Base-by-base conservation (phyloP, 192 early-diverging fungal genomes). In the Coemansia sp. region DNA sequence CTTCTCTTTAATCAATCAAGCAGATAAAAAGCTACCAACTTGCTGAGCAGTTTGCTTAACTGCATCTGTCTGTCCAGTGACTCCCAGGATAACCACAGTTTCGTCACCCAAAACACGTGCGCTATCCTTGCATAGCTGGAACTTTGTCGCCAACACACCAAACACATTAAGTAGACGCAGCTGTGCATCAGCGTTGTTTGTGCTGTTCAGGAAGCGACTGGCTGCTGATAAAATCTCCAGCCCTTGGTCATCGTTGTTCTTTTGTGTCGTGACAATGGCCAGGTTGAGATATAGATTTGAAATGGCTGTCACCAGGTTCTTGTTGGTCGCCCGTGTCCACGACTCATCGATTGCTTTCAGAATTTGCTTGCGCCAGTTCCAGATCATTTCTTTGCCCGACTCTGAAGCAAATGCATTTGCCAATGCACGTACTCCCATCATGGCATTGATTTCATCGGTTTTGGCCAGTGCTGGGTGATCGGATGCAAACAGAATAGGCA, bases 391-490 rank as follows among this genome's bases (percentile, higher is more conserved):
- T 13, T 26, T 47, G 8, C 87, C 87, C 23, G 65, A 59, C 0
- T 61, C 55, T 2, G 74, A 80, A 26, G 80, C 82, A 54, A 89
- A 91, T n/a, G 83, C 63, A 55, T 96, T 96, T 42, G 81, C 80
- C 8, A 91, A 56, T 3, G 79, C 74, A 31, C 93, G 86, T 10
- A 86, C 55, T 7, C 80, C 79, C 78, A 96, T 70, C 91, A 93
- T 93, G 20, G 83, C 65, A 53, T 91, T 92, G 26, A 88, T 85
- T 42, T 92, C 86, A 8, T 66, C 61, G 1, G 49, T 50, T 61
- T 83, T 81, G 14, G 55, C 33, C 44, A 64, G 41, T 3, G 39
- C 35, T 49, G n/a, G 41, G 6, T 55, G 53, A 3, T 30, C 37
- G 11, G 16, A 3, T 13, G 23, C 46, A 23, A 48, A 48, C n/a